Percentiles rank a stretch among this genome's conserved stretches.
Conservation (phyloP, 2,329 filamentous ascomycete genomes). For the Domatiomyces catenatus region DNA sequence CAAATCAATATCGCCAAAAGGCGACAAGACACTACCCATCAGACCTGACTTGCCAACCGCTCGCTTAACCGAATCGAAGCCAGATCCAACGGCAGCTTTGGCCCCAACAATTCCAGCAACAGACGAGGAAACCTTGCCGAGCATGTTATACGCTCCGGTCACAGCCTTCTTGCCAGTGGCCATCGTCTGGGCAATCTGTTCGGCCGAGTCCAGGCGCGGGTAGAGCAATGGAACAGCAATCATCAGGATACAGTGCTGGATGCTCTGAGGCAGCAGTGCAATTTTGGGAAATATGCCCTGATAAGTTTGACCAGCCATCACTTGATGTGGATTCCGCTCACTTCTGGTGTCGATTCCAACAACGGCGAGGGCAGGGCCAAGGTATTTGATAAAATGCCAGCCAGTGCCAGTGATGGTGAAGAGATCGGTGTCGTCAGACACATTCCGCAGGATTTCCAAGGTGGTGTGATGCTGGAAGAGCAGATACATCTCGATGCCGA, state of each 20-base stretch:
- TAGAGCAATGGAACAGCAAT: slow-evolving; percentile 81
- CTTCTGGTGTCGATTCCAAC: slow-evolving; percentile 85
- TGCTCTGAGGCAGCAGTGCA: slow-evolving; percentile 72
- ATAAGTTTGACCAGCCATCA: slow-evolving; percentile 91
- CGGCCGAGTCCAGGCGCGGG: slow-evolving; percentile 77
- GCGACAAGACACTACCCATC: slow-evolving; percentile 90
- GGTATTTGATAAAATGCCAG: slow-evolving; percentile 96
- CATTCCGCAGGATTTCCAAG: slow-evolving; percentile 76
- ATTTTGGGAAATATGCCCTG: slow-evolving; percentile 95
- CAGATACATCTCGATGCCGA: slow-evolving; percentile 94
- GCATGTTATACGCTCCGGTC: slow-evolving; percentile 87
- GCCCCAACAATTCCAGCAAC: slow-evolving; percentile 91
- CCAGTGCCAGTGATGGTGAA: slow-evolving; percentile 95
- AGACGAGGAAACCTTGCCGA: slow-evolving; percentile 87
- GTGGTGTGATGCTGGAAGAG: slow-evolving; percentile 98
- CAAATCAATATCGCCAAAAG: slow-evolving; percentile 90
- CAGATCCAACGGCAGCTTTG: slow-evolving; percentile 79
- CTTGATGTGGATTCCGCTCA: slow-evolving; percentile 75
- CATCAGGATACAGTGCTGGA: slow-evolving; percentile 97
- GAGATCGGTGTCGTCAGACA: slow-evolving; percentile 73
- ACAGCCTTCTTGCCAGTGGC: slow-evolving; percentile 93
- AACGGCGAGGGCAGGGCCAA: slow-evolving; percentile 79
- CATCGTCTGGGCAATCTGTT: slow-evolving; percentile 79
- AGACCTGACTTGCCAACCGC: slow-evolving; percentile 88
- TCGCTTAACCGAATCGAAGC: slow-evolving; percentile 90